Base-by-base conservation (phyloP, 1,284 basidiomycete species). In the Ceratobasidium sp. region DNA sequence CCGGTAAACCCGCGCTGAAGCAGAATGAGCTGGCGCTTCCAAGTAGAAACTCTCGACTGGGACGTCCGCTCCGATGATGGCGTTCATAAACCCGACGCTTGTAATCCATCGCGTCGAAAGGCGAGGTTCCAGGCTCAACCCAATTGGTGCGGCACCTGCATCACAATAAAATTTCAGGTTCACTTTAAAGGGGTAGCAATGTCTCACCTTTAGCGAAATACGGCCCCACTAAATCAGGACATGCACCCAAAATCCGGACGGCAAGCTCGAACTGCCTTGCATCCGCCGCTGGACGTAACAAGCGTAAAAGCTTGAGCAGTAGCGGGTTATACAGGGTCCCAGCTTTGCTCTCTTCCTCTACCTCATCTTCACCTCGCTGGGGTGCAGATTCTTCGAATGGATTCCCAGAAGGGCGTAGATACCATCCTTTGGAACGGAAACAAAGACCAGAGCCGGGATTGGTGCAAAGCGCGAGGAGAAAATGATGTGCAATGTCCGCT, bases 341-440 rank as follows among this genome's bases (percentile, higher is more conserved):
- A 23, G 41, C 14, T 35, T 69, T 73, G 44, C 79, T 74, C 10
- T 81, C 80, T 3, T 79, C 80, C 1, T 87, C 87, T 50, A 84
- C 83, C 0, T 83, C 82, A 1, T 80, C 82, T n/a, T 82, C 82
- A 8, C 83, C 83, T 68, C 81, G 65, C 0, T 81, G 82, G 3
- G 6, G 20, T 23, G 66, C n/a, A 20, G 75, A 78, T 3, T 79
- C 77, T 60, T 79, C 78, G 30, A 65, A 41, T 80, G 79, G 1
- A 84, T 83, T 81, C 91, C 46, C 60, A n/a, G 48, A 64, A 30
- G 59, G 89, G 2, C 94, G 90, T 1, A 91, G 91, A 82, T 98
- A 98, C 96, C 96, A 98, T 0, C 96, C 96, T 18, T 90, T 88
- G 82, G 97, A 96, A 65, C 87, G 89, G 85, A 97, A 98, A 83